Evolutionary conservation across 306 rosid species (phyloP).

Genomic region (Cercis canadensis): DNA sequence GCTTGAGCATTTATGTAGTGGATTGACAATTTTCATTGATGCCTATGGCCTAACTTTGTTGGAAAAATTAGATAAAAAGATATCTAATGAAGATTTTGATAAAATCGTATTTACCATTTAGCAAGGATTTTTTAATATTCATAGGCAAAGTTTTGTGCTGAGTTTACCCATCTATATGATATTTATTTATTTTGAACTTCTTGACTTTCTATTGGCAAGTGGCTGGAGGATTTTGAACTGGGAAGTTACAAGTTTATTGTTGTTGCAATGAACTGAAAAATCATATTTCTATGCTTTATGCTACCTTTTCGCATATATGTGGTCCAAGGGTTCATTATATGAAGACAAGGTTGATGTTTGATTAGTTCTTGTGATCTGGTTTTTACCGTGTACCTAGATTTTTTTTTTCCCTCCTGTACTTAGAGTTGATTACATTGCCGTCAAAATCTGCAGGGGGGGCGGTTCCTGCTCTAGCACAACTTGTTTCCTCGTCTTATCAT

Average conservation of each 20-base stretch:
- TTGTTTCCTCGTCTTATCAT: conserved; percentile 81
- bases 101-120: neutral
- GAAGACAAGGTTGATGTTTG: neutral
- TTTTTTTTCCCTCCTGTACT: too few species aligned
- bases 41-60: neutral
- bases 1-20: conserved; percentile 10
- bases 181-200: conserved; percentile 6
- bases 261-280: neutral
- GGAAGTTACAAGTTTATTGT: neutral
- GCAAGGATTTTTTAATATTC: neutral
- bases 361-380: neutral
- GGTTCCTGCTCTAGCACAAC: conserved; percentile 81
- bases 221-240: neutral
- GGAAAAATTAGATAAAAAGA: neutral
- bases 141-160: neutral
- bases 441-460: conserved; percentile 73
- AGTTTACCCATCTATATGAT: neutral
- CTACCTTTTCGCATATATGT: neutral
- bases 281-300: neutral
- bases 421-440: conserved; percentile 15
- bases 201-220: neutral
- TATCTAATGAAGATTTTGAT: too few species aligned
- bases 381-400: conserved; percentile 3
- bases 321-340: neutral
- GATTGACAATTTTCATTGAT: neutral